A percentile compares a stretch with the other conserved stretches of the same genome.
phyloP scores from a whole-genome alignment of 441 rosid genomes.

The Sinapis alba region DNA sequence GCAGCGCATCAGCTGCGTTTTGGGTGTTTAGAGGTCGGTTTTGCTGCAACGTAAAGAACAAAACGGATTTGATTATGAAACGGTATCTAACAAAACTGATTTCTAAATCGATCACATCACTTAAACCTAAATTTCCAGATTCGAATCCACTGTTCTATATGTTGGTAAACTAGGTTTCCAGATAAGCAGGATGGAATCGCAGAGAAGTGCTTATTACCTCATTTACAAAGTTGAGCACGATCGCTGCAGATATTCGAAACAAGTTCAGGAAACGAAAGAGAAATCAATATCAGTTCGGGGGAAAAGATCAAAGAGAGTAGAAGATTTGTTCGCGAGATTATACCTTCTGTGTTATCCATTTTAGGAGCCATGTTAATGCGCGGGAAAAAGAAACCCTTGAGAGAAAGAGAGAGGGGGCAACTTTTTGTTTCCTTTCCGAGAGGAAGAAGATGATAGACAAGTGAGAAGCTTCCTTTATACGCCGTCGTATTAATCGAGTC shows the following conservation, averaged over 20 bases:
- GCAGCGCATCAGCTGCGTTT: conserved; percentile 84
- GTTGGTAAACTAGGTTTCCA: not conserved
- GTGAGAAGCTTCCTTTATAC: conserved; percentile 19
- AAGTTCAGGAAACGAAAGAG: conserved; percentile 8
- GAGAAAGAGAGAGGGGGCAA: not conserved
- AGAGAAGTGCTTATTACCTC: conserved; percentile 60
- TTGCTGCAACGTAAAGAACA: conserved; percentile 56
- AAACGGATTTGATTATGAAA: not conserved
- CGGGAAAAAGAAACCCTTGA: conserved; percentile 50
- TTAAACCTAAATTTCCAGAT: conserved; percentile 10
- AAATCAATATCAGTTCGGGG: not conserved
- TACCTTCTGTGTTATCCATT: conserved; percentile 77
- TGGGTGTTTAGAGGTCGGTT: conserved; percentile 88
- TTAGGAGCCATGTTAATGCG: conserved; percentile 83
- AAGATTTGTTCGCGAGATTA: not conserved
- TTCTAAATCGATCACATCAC: not conserved
- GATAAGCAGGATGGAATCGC: not conserved
- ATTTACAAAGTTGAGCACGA: conserved; percentile 88
- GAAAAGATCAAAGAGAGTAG: not conserved
- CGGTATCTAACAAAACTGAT: not conserved
- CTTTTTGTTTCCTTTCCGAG: conserved; percentile 4
- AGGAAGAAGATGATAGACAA: conserved; percentile 13
- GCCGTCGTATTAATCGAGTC: conserved; percentile 67
- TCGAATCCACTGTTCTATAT: not conserved
- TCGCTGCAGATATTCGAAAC: conserved; percentile 49